Evolutionary conservation across 1,284 basidiomycete species (phyloP).

Genomic region (Apiotrichum akiyoshidainum): DNA sequence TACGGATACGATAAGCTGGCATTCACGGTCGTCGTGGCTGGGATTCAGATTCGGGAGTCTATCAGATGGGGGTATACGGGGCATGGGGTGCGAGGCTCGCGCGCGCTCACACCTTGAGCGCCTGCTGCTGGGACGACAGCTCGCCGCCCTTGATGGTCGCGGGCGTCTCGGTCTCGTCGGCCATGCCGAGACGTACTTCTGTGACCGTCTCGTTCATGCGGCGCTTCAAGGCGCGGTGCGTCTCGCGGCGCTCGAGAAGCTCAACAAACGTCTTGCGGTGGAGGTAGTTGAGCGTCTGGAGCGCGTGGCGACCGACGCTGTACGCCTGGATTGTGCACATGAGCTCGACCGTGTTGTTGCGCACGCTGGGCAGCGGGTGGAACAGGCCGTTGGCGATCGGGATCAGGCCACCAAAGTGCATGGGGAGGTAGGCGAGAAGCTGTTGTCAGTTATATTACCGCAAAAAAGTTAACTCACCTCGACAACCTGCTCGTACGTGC

Average conservation of each 20-base stretch:
- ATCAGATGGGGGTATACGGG: neutral
- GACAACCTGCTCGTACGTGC: slow-evolving; percentile 78
- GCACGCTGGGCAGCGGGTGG: slow-evolving; percentile 71
- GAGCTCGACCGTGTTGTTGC: slow-evolving; percentile 75
- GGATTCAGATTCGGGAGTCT: neutral
- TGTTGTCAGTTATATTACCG: slow-evolving; percentile 43
- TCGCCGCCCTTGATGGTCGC: slow-evolving; percentile 12
- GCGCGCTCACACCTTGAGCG: slow-evolving; percentile 9
- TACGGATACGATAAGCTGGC: too few species aligned
- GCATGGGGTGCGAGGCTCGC: neutral
- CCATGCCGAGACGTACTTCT: neutral
- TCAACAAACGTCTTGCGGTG: slow-evolving; percentile 58
- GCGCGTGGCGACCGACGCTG: slow-evolving; percentile 76
- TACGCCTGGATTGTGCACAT: slow-evolving; percentile 72
- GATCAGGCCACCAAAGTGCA: slow-evolving; percentile 75
- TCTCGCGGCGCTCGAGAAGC: slow-evolving; percentile 23
- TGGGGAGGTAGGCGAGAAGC: slow-evolving; percentile 73
- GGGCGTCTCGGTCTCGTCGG: slow-evolving; percentile 1
- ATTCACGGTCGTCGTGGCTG: too few species aligned
- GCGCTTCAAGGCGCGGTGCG: slow-evolving; percentile 5
- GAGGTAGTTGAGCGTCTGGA: slow-evolving; percentile 84
- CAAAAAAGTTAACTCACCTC: slow-evolving; percentile 60
- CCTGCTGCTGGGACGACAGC: slow-evolving; percentile 8
- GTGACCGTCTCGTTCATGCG: slow-evolving; percentile 7
- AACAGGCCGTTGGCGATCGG: slow-evolving; percentile 85